phyloP scores from a whole-genome alignment of 2,329 filamentous ascomycete genomes.

The Fusarium sp. region DNA sequence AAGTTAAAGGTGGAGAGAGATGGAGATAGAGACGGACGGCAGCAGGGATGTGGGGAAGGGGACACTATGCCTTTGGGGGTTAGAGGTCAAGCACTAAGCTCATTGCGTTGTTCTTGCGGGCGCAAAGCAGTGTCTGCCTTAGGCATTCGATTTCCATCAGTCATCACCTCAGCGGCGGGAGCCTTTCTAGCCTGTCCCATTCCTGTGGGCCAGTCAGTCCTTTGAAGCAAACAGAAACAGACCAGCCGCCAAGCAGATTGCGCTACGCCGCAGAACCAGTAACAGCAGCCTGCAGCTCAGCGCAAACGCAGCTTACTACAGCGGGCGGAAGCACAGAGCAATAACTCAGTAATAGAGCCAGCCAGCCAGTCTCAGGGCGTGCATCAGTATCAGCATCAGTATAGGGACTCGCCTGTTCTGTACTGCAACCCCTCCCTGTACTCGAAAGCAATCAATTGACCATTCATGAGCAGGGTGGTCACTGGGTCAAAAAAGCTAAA shows the following conservation, averaged over 20 bases:
- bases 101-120: constrained; percentile 27
- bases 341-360: constrained; percentile 7
- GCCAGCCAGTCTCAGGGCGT: constrained; percentile 9
- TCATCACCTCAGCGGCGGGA: constrained; percentile 1
- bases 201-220: constrained; percentile 20
- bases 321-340: constrained; percentile 21
- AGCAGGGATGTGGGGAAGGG: constrained; percentile 19
- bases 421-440: constrained; percentile 18
- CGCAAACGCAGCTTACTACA: not conserved
- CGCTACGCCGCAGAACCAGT: constrained; percentile 24
- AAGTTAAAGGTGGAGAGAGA: constrained; percentile 14
- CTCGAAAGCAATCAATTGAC: constrained; percentile 29
- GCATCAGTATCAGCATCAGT: constrained; percentile 2
- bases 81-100: constrained; percentile 15
- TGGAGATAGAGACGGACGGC: constrained; percentile 26
- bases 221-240: constrained; percentile 8
- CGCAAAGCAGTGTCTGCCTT: constrained; percentile 32
- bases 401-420: not conserved
- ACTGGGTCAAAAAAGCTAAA: constrained; percentile 13
- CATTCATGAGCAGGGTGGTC: constrained; percentile 35
- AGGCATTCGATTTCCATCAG: not conserved
- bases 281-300: constrained; percentile 9
- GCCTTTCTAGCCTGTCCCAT: constrained; percentile 25
- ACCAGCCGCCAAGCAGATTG: constrained; percentile 12
- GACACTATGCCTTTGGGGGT: constrained; percentile 5